Percentiles rank a stretch among this genome's conserved stretches.
Evolutionary conservation across 2,329 filamentous ascomycete genomes (phyloP).

Genomic region (Paecilomyces variotii): DNA sequence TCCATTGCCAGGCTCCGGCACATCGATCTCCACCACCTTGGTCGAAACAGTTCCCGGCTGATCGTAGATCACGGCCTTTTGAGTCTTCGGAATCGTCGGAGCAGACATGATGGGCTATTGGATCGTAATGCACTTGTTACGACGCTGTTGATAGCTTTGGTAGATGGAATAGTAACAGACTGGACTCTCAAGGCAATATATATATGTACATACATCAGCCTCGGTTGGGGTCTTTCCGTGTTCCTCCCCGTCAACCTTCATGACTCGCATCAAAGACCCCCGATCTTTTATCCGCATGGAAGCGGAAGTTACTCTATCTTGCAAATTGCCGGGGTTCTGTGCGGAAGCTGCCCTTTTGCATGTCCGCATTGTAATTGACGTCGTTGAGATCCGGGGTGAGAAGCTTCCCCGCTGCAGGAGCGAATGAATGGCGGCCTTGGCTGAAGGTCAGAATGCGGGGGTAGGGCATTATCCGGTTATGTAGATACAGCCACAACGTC

Average conservation of each 20-base stretch:
- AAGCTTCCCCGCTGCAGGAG: neutral
- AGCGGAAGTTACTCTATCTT: neutral
- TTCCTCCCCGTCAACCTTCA: neutral
- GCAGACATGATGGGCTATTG: neutral
- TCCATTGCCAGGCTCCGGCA: constrained; percentile 55
- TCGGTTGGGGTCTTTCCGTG: neutral
- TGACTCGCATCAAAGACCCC: neutral
- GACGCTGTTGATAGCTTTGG: neutral
- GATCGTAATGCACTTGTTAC: neutral
- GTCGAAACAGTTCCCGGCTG: constrained; percentile 58
- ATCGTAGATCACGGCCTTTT: constrained; percentile 59
- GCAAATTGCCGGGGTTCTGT: neutral
- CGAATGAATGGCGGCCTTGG: neutral
- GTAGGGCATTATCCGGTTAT: neutral
- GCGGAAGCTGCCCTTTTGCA: neutral
- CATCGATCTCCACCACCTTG: constrained; percentile 55
- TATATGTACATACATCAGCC: neutral
- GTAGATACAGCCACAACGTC: neutral
- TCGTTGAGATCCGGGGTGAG: neutral
- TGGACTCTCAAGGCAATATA: neutral
- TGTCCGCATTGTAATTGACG: neutral
- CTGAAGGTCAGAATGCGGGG: neutral
- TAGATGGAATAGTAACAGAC: neutral
- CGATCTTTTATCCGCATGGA: neutral
- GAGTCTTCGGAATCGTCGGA: constrained; percentile 44